Conservation (phyloP, 257 asterid genomes). For the Jaltomata sinuosa region DNA sequence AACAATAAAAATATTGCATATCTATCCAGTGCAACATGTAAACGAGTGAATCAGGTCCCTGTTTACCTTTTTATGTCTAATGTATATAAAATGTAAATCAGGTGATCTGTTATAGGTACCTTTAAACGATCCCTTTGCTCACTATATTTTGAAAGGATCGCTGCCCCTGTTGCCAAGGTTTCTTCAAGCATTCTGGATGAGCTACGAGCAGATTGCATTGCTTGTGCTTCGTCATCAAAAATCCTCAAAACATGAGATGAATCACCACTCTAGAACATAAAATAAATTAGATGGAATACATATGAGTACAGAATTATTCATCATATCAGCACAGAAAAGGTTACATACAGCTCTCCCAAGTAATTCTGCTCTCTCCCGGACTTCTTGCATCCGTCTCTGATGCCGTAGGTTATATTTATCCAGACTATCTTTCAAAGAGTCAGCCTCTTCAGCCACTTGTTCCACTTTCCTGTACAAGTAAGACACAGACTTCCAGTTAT, state of each 20-base stretch:
- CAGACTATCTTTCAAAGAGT: slow-evolving; percentile 70
- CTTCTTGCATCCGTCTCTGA: slow-evolving; percentile 62
- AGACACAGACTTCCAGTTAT: background rate
- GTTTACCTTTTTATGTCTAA: background rate
- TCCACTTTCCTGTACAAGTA: slow-evolving; percentile 67
- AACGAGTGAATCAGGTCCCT: background rate
- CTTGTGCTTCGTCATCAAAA: slow-evolving; percentile 70
- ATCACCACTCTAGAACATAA: slow-evolving; percentile 42
- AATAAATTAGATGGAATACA: background rate
- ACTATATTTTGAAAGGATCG: slow-evolving; percentile 73
- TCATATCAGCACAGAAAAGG: background rate
- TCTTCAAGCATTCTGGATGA: slow-evolving; percentile 77
- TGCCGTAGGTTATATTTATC: slow-evolving; percentile 53
- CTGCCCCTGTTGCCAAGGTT: slow-evolving; percentile 65
- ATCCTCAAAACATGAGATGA: slow-evolving; percentile 59
- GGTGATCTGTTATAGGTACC: slow-evolving; percentile 26
- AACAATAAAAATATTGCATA: background rate
- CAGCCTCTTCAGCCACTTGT: slow-evolving; percentile 58
- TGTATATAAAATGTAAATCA: background rate
- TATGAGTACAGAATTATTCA: background rate
- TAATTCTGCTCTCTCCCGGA: slow-evolving; percentile 71
- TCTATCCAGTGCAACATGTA: background rate
- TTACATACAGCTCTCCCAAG: slow-evolving; percentile 71
- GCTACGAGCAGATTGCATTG: slow-evolving; percentile 51
- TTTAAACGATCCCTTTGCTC: slow-evolving; percentile 86